Conservation (phyloP, 768 basidiomycete species). For the Russula sp. region DNA sequence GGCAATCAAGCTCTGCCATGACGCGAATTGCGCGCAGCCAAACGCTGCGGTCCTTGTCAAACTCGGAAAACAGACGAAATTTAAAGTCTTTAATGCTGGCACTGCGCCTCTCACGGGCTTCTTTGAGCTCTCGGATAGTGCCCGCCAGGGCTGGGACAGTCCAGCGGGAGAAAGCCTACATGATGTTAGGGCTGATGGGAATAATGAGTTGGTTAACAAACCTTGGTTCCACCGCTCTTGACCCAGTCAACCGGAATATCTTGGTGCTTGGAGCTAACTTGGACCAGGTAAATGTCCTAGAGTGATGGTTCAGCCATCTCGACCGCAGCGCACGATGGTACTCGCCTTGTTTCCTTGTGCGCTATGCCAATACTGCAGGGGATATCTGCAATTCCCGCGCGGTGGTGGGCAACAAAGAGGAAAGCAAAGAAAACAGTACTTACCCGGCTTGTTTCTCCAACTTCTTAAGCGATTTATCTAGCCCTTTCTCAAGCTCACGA, state of each 20-base stretch:
- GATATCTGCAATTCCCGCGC: conserved; percentile 42
- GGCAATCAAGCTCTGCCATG: conserved; percentile 93
- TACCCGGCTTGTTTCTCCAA: conserved; percentile 70
- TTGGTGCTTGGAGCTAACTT: conserved; percentile 58
- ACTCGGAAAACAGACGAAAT: conserved; percentile 71
- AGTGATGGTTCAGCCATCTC: conserved; percentile 8
- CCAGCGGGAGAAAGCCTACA: conserved; percentile 72
- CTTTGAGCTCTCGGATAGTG: conserved; percentile 80
- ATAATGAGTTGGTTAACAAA: conserved; percentile 33
- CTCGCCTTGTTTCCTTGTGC: conserved; percentile 75
- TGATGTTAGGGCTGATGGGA: conserved; percentile 14
- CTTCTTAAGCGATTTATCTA: conserved; percentile 65
- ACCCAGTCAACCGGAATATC: conserved; percentile 82
- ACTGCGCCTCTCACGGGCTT: conserved; percentile 86
- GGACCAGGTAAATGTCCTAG: conserved; percentile 88
- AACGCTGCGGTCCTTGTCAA: conserved; percentile 72
- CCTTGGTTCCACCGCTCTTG: conserved; percentile 79
- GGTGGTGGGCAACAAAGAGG: not conserved
- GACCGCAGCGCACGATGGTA: not conserved
- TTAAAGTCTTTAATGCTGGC: conserved; percentile 82
- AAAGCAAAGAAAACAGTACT: conserved; percentile 26
- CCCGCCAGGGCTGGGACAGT: conserved; percentile 67
- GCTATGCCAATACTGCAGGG: conserved; percentile 70
- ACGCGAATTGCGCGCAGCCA: conserved; percentile 85
- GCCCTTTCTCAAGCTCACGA: conserved; percentile 58